phyloP scores from a whole-genome alignment of 345 rosid species.

The Sonneratia caseolaris region DNA sequence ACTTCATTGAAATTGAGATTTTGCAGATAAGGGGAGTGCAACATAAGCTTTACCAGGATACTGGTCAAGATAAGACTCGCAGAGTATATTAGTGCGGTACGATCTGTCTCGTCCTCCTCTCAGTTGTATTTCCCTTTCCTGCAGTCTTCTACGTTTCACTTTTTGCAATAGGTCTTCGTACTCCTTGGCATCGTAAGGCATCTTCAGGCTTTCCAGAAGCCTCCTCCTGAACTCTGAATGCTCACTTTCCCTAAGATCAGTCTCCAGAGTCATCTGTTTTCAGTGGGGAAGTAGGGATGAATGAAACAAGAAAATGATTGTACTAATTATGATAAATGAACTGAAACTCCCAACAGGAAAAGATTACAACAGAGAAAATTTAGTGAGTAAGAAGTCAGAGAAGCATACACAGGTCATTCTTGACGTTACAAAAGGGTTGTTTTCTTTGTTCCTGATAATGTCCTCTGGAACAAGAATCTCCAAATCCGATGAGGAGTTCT shows the following conservation, averaged over 20 bases:
- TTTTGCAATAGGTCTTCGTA: slow-evolving; percentile 16
- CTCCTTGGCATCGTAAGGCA: slow-evolving; percentile 40
- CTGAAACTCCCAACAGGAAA: neutral
- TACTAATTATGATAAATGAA: slow-evolving; percentile 10
- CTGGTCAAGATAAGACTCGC: slow-evolving; percentile 44
- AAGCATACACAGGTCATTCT: slow-evolving; percentile 21
- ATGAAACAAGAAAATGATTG: slow-evolving; percentile 12
- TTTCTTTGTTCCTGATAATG: neutral
- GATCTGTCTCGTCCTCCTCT: slow-evolving; percentile 27
- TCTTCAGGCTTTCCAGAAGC: slow-evolving; percentile 34
- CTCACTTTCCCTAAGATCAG: slow-evolving; percentile 7
- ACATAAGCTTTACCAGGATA: slow-evolving; percentile 25
- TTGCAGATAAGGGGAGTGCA: neutral
- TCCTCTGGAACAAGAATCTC: slow-evolving; percentile 14
- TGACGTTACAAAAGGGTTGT: slow-evolving; percentile 11
- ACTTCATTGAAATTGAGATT: neutral
- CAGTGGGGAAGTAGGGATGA: slow-evolving; percentile 11
- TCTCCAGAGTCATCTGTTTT: slow-evolving; percentile 19
- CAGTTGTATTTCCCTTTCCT: slow-evolving; percentile 12
- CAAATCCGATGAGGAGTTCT: slow-evolving; percentile 31
- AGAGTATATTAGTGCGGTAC: slow-evolving; percentile 2
- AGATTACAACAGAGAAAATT: slow-evolving; percentile 5
- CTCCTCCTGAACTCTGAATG: slow-evolving; percentile 35
- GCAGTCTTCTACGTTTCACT: slow-evolving; percentile 17
- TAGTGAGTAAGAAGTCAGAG: slow-evolving; percentile 6